Evolutionary conservation across 2,329 filamentous ascomycete species (phyloP), one percentile per base, ranked within the genome.

Genomic region (Canariomyces notabilis): DNA sequence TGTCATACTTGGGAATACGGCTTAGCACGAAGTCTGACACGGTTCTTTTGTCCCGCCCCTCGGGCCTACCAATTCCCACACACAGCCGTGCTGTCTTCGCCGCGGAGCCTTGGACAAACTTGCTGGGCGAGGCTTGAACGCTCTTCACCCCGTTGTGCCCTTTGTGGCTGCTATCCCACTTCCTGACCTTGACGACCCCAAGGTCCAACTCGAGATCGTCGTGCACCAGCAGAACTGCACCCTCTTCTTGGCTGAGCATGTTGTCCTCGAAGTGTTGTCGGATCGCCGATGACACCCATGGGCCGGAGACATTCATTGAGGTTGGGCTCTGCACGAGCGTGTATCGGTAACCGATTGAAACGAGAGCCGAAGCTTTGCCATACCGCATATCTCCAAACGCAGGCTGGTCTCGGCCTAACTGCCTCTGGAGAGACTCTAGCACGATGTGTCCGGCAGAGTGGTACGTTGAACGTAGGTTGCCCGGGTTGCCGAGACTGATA

Each of bases 371-470:
- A 40, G 80, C 72, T 26, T 77, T 72, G 43, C 76, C 72, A 60
- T 70, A 61, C 42, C 68, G 43, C 59, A 64, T 54, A 63, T 69
- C 18, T 59, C 68, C 61, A 58, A 85, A 82, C 0, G 67, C 46
- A 0, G 80, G 71, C 53, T 79, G 71, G 2, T 51, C 48, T 4
- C 68, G 57, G 12, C 62, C 57, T 18, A 85, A 67, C 20, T 67
- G 63, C 14, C 67, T 71, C 16, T 75, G 72, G 7, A 91, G 68
- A 2, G 76, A 71, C 44, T 77, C 71, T 54, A 95, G 78, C 37
- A 89, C 78, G 46, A 82, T 78, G 69, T 97, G 91, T 9, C 90
- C 93, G 12, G 89, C 89, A 19, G 83, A 90, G 68, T 97, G 93
- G 6, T 91, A 81, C 16, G 87, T 94, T 53, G 84, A 76, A 54